These are phyloP conservation scores for Suillus ampliporus DNA, from an alignment of 768 basidiomycete genomes.

Conservation along the genomic window DNA sequence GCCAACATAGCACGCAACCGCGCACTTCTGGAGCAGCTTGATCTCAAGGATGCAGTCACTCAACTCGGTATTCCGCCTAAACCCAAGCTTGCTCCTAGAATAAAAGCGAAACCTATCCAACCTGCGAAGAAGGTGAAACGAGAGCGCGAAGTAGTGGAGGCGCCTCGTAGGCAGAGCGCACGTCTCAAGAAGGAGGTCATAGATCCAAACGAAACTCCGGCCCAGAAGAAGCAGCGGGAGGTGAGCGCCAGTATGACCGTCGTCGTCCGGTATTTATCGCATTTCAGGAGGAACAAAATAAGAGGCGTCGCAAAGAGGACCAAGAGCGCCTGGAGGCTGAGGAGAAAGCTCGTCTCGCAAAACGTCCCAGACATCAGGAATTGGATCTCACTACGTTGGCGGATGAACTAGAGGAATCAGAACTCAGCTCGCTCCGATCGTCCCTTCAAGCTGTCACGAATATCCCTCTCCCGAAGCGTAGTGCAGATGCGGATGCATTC, in stretches of 20 bases:
- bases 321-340: constrained; percentile 66
- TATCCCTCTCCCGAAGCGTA: constrained; percentile 42
- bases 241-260: constrained; percentile 39
- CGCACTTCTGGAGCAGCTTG: constrained; percentile 72
- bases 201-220: constrained; percentile 69
- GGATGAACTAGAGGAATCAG: constrained; percentile 47
- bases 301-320: constrained; percentile 57
- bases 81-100: constrained; percentile 42
- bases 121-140: constrained; percentile 60
- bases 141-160: constrained; percentile 44
- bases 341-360: constrained; percentile 65
- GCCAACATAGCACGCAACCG: constrained; percentile 85
- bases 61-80: constrained; percentile 51
- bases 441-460: constrained; percentile 49
- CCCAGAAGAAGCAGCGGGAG: constrained; percentile 69
- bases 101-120: constrained; percentile 66
- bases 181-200: constrained; percentile 56
- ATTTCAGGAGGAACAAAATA: constrained; percentile 55
- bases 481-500: constrained; percentile 56
- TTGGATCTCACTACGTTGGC: constrained; percentile 63
- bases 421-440: constrained; percentile 51
- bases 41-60: constrained; percentile 61
- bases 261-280: background rate
- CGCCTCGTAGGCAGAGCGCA: constrained; percentile 70
- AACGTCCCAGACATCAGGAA: constrained; percentile 70